Evolutionary conservation across 768 basidiomycete species (phyloP).

Genomic region (Tulasnella sp.): DNA sequence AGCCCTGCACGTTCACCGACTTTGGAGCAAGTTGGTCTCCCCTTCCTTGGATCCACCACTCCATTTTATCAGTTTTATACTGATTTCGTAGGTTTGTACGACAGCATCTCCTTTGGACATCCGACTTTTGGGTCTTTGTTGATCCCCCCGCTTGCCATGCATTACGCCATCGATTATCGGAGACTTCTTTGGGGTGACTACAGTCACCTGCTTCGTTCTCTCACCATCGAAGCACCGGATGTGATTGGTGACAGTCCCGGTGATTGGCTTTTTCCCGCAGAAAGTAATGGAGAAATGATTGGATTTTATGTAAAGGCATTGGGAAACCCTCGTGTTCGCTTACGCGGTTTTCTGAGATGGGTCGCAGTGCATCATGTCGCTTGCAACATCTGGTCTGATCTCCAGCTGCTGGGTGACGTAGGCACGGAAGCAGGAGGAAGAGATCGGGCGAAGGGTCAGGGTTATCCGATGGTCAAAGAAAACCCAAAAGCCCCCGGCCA

Average conservation of each 20-base stretch:
- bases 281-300: constrained; percentile 47
- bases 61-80: constrained; percentile 93
- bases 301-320: constrained; percentile 51
- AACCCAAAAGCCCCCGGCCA: too few species aligned
- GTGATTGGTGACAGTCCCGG: constrained; percentile 31
- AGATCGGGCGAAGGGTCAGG: constrained; percentile 4
- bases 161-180: constrained; percentile 64
- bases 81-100: constrained; percentile 82
- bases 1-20: constrained; percentile 23
- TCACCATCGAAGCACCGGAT: constrained; percentile 18
- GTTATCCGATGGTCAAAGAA: not conserved
- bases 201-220: constrained; percentile 43
- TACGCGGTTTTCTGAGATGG: constrained; percentile 47
- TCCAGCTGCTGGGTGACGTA: constrained; percentile 20
- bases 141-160: constrained; percentile 61
- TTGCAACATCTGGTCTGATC: constrained; percentile 57
- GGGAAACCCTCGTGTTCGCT: constrained; percentile 21
- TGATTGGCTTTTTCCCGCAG: constrained; percentile 61
- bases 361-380: constrained; percentile 73
- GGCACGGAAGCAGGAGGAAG: not conserved
- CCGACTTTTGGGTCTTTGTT: constrained; percentile 60
- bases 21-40: constrained; percentile 42
- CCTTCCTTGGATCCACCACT: constrained; percentile 48
- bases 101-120: constrained; percentile 79
- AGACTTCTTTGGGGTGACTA: constrained; percentile 75